Conservation (phyloP, 1,284 basidiomycete species). For the Fomitopsis betulina region DNA sequence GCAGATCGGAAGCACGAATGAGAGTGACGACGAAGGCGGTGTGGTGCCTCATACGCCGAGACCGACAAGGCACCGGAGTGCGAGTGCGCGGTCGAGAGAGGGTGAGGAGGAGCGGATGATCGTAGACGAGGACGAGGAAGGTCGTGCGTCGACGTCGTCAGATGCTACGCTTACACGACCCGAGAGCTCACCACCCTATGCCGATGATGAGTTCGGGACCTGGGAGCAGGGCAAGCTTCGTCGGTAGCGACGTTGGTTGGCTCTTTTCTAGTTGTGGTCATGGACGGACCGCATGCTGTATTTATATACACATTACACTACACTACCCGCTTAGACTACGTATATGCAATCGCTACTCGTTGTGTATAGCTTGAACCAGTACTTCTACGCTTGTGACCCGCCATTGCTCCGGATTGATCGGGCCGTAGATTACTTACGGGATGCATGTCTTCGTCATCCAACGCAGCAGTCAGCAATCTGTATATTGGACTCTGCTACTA, state of each 20-base stretch:
- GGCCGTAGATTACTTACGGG: neutral
- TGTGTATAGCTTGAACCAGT: neutral
- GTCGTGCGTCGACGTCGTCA: slow-evolving; percentile 32
- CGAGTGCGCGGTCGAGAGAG: neutral
- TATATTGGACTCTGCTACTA: neutral
- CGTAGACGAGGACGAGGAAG: slow-evolving; percentile 18
- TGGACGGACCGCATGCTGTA: neutral
- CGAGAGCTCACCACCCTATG: slow-evolving; percentile 16
- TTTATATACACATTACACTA: neutral
- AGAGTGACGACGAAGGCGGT: slow-evolving; percentile 54
- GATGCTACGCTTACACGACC: slow-evolving; percentile 32
- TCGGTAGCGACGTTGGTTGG: neutral
- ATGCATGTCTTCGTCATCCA: neutral
- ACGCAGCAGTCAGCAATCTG: neutral
- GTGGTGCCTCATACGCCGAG: slow-evolving; percentile 5
- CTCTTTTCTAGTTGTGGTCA: neutral
- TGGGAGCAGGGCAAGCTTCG: slow-evolving; percentile 16
- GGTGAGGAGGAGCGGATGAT: slow-evolving; percentile 23
- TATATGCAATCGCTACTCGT: neutral
- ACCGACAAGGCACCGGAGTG: neutral
- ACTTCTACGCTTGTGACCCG: no score
- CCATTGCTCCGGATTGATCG: neutral
- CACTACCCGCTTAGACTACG: neutral
- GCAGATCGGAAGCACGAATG: slow-evolving; percentile 52
- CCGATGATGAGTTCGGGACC: slow-evolving; percentile 23